Base-by-base conservation (phyloP, 1,284 basidiomycete species). In the Xerocomus amazonicus region DNA sequence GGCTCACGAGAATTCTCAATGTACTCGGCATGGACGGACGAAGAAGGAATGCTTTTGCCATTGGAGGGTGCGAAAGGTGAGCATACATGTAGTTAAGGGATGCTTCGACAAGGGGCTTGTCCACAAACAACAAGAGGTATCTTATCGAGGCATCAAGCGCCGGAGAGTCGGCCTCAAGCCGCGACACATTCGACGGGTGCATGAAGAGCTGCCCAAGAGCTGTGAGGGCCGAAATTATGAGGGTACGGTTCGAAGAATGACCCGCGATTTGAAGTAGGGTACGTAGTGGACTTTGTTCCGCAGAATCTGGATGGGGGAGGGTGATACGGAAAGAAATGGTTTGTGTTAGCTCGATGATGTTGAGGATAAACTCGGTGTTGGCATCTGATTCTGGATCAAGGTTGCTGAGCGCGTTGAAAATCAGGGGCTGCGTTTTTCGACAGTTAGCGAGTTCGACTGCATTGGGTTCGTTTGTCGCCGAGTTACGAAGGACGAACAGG, bases 11-110 rank as follows among this genome's bases (percentile, higher is more conserved):
- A 9, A 91, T 65, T 53, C 76, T 81, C 37, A 92, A 68, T 14
- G 83, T 77, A 16, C 76, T 76, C 2, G 82, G 77, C 78, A 92
- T 82, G 38, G 83, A 74, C 2, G 78, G 73, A 58, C 85, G 81
- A 9, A 83, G 73, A 33, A 91, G 67, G 61, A 93, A 89, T 3
- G 81, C 78, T 58, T 85, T 85, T n/a, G 86, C 81, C 78, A 89
- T 85, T 2, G 81, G 70, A 10, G 84, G 79, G 59, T 87, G 75
- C 6, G 86, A 84, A 16, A 92, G 72, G 65, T 92, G 86, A 9
- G 79, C 73, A 62, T 90, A 90, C 9, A 93, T 65, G 59, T 84
- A 90, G 63, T 88, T 89, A 48, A 92, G 63, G 43, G 79, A 79
- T 4, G 81, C 80, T 44, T 87, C 83, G 4, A 85, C 71, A 19